Percentiles rank a stretch among this genome's conserved stretches.
Conservation (phyloP, 129 eudicot species). For the Centrapalus pauciflorus region DNA sequence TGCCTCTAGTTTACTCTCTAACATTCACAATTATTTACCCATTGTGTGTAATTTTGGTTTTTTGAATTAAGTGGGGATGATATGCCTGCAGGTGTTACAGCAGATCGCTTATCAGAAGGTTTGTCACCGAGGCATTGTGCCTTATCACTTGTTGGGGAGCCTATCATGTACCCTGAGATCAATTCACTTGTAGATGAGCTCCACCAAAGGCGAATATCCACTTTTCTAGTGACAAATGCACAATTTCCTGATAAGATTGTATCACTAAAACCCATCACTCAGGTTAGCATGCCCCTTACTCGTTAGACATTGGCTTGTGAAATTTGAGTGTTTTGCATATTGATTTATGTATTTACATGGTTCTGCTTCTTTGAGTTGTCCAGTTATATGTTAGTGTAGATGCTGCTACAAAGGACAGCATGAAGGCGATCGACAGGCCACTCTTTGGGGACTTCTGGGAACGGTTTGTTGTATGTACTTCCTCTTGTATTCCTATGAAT, state of each 20-base stretch:
- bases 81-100: conserved; percentile 67
- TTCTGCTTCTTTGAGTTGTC: conserved; percentile 21
- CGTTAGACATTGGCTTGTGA: neutral
- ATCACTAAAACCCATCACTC: conserved; percentile 78
- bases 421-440: conserved; percentile 97
- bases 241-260: conserved; percentile 93
- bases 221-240: conserved; percentile 98
- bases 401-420: conserved; percentile 93
- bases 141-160: conserved; percentile 97
- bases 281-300: conserved; percentile 40
- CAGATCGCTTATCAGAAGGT: conserved; percentile 81
- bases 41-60: neutral
- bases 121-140: conserved; percentile 95
- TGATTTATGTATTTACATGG: neutral
- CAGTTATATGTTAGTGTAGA: conserved; percentile 97
- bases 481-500: neutral
- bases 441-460: conserved; percentile 99
- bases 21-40: neutral
- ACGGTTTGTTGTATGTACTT: conserved; percentile 68
- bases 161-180: conserved; percentile 97
- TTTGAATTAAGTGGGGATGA: neutral
- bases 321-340: neutral
- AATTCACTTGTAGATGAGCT: conserved; percentile 85
- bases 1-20: neutral
- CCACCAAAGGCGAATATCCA: conserved; percentile 79